Evolutionary conservation across 2,329 filamentous ascomycete species (phyloP), one percentile per base, ranked within the genome.

Genomic region (Sporothrix dimorphospora): DNA sequence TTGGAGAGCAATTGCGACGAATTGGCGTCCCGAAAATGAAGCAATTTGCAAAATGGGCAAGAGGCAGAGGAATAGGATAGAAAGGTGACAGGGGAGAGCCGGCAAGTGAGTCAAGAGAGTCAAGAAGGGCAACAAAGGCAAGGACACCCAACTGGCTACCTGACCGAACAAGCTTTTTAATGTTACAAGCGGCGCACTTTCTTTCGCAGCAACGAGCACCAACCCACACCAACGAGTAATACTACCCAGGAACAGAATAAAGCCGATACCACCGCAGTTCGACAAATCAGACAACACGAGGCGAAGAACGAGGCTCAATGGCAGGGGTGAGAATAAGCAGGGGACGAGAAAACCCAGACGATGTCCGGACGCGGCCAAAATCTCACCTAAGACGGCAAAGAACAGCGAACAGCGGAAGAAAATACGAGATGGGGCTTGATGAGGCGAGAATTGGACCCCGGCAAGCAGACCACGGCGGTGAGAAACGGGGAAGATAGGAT

Each of bases 371-470:
- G 65, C 19, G n/a, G 45, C 65, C 47, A 68, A 68, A 68, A 68
- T 53, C 65, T 68, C 65, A 68, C 65, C 42, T 68, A 19, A 53
- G 65, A 68, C 65, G 65, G 30, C 47, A 53, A 34, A 24, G 27
- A 4, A 42, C 38, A n/a, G n/a, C 21, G 40, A 11, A 19, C 61
- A 30, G 9, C 53, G 24, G 27, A 21, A 14, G 11, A 24, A 6
- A 66, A 49, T 47, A 30, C 61, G 61, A 66, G 61, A 49, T 45
- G 11, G 34, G 57, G 24, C 57, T 24, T 34, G 57, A 61, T 19
- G 19, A 61, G 21, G 49, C 49, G 49, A 53, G 49, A 53, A 55
- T 27, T 14, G n/a, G 55, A 63, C 59, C 38, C n/a, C 42, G 38
- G n/a, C 19, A 63, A 40, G 59, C 59, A n/a, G n/a, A 45, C 27